Base-by-base conservation (phyloP, 495 filamentous ascomycete species). In the Penicillium egyptiacum region DNA sequence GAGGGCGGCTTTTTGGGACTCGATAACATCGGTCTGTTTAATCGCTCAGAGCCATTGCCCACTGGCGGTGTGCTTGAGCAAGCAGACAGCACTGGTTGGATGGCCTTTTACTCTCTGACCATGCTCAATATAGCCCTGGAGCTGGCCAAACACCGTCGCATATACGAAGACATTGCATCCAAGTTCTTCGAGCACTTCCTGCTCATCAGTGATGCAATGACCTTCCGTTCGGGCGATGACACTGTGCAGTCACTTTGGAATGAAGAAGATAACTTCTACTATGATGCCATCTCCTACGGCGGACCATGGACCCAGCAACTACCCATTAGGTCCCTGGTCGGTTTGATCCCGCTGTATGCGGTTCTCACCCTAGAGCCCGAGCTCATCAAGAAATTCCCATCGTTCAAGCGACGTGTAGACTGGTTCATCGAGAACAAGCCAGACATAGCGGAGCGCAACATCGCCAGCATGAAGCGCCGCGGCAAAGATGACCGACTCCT, bases 171-270 rank as follows among this genome's bases (percentile, higher is more conserved):
- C 60, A 96, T 98, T 75, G 93, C 93, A 2, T 93, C 90, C 46
- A 98, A 98, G 70, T 98, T 97, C 80, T 98, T 98, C 65, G 93
- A 98, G 72, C 93, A 98, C 68, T 98, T 98, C 73, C 87, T 98
- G 60, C 86, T 96, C 64, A 98, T 97, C 68, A 94, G 89, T 69
- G 93, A 98, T 78, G 93, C 93, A 30, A 96, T 98, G 93, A 96
- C 92, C 4, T 96, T 88, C 74, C 84, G 89, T 19, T 80, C 82
- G 53, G 91, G 88, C 6, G 84, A 83, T 42, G 86, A 90, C 68
- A 88, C 91, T 56, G 83, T 88, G 57, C 56, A 67, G 49, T 95
- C 91, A 22, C 76, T 98, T 3, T 98, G 93, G 93, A 96, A 96
- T 60, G 91, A 96, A 14, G 80, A 94, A 55, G 93, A 98, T 61